phyloP scores from a whole-genome alignment of 1,284 basidiomycete species.

The Sporisorium scitamineum region DNA sequence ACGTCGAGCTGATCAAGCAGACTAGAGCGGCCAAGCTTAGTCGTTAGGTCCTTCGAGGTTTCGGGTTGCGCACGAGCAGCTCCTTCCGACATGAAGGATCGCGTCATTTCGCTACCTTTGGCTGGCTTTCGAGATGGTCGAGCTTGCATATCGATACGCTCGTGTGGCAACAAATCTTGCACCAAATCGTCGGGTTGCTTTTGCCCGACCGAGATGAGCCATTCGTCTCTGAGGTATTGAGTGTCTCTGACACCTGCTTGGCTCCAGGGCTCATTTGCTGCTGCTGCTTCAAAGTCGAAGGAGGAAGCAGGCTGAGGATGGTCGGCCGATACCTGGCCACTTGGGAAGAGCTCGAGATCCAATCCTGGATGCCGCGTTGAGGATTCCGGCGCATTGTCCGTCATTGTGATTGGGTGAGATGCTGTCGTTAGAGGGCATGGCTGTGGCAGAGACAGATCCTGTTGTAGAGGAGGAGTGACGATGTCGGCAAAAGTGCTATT shows the following conservation, averaged over 20 bases:
- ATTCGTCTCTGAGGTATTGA: conserved; percentile 26
- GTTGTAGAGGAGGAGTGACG: conserved; percentile 16
- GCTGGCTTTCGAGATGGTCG: not conserved
- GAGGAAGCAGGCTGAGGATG: conserved; percentile 8
- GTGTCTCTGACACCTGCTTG: conserved; percentile 22
- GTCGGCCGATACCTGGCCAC: conserved; percentile 6
- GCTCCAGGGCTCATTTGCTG: conserved; percentile 15
- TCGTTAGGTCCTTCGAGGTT: not conserved
- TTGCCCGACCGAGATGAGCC: conserved; percentile 37
- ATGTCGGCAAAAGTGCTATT: conserved; percentile 24
- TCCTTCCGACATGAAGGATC: not conserved
- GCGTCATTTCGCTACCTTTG: not conserved
- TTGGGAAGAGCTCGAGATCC: conserved; percentile 36
- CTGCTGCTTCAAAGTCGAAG: conserved; percentile 23
- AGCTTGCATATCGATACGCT: not conserved
- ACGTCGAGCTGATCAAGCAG: conserved; percentile 35
- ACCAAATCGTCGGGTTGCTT: conserved; percentile 31
- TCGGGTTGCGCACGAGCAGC: not conserved
- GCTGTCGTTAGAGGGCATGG: not conserved
- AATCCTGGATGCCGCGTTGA: conserved; percentile 10
- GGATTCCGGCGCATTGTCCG: conserved; percentile 8
- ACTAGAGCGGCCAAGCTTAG: conserved; percentile 19
- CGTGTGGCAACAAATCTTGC: not conserved
- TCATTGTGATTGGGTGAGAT: conserved; percentile 14
- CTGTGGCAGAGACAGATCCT: not conserved